Conservation (phyloP, 306 rosid genomes). For the Glycine soja region DNA sequence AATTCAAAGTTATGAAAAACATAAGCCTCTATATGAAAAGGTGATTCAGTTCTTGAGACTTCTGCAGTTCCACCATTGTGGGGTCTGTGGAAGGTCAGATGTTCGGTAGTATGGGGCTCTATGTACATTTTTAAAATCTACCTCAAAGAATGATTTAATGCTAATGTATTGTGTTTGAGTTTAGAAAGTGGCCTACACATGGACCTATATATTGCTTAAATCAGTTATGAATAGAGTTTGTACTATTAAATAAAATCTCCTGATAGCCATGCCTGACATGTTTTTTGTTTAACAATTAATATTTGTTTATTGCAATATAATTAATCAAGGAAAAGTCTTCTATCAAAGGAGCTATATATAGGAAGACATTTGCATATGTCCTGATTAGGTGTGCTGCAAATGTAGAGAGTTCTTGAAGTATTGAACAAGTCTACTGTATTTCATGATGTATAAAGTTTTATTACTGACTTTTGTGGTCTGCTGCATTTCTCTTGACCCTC, state of each 20-base stretch:
- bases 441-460: slow-evolving; percentile 24
- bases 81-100: too few relatives aligned
- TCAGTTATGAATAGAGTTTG: background rate
- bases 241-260: slow-evolving; percentile 10
- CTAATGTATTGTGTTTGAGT: background rate
- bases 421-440: background rate
- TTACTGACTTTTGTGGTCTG: slow-evolving; percentile 23
- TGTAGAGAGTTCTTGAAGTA: background rate
- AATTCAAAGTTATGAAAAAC: slow-evolving; percentile 15
- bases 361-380: background rate
- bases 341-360: background rate
- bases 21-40: background rate
- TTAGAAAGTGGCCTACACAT: background rate
- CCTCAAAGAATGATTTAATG: slow-evolving; percentile 6
- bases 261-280: slow-evolving; percentile 22
- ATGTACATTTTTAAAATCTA: background rate
- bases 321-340: slow-evolving; percentile 31
- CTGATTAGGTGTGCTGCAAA: slow-evolving; percentile 1
- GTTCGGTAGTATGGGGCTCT: background rate
- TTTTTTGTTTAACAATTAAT: slow-evolving; percentile 1
- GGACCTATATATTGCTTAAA: slow-evolving; percentile 10
- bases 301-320: slow-evolving; percentile 14
- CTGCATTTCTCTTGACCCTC: slow-evolving; percentile 17
- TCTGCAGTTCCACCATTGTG: background rate
- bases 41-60: background rate